Evolutionary conservation across 345 rosid species (phyloP).

Genomic region (Pseudoturritis turrita): DNA sequence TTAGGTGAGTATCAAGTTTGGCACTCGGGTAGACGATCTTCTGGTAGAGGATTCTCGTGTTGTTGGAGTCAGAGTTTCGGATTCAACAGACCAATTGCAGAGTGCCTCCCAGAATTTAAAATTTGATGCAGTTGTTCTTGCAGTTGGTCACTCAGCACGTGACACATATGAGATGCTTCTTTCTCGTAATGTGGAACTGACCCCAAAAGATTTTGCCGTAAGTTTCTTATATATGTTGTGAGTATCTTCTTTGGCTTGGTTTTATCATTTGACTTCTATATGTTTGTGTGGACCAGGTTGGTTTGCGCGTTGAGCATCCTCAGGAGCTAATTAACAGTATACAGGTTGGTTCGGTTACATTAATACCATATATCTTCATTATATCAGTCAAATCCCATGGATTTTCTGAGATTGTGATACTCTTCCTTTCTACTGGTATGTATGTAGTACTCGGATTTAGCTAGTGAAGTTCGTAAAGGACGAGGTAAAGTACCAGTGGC

Average conservation of each 20-base stretch:
- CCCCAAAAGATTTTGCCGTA: conserved; percentile 89
- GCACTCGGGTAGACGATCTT: conserved; percentile 84
- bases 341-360: conserved; percentile 46
- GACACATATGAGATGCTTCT: conserved; percentile 88
- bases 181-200: conserved; percentile 68
- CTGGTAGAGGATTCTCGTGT: conserved; percentile 56
- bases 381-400: not conserved
- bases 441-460: conserved; percentile 68
- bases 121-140: conserved; percentile 79
- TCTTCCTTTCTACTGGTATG: not conserved
- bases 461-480: conserved; percentile 63
- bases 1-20: conserved; percentile 76
- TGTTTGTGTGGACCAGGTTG: conserved; percentile 56
- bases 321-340: conserved; percentile 85
- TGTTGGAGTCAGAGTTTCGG: conserved; percentile 67
- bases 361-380: not conserved
- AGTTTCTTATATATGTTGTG: conserved; percentile 30
- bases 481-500: conserved; percentile 94
- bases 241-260: not conserved
- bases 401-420: not conserved
- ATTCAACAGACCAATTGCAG: conserved; percentile 41
- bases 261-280: conserved; percentile 8
- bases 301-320: conserved; percentile 95
- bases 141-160: conserved; percentile 98
- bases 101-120: conserved; percentile 36